Evolutionary conservation across 768 basidiomycete species (phyloP).

Genomic region (Leccinum truebloodii): DNA sequence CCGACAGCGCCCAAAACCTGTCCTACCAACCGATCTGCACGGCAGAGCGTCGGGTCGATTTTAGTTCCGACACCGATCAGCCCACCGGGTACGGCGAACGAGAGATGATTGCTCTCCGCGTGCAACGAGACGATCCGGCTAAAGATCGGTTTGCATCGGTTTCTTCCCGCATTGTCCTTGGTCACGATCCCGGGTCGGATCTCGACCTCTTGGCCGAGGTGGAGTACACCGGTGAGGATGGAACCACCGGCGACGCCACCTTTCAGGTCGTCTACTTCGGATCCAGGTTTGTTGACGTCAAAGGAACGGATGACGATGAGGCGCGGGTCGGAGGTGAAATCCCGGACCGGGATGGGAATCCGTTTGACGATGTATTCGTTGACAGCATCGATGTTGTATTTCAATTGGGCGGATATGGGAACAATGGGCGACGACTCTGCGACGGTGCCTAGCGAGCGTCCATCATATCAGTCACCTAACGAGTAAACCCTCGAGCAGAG

Average conservation of each 20-base stretch:
- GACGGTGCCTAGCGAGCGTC: constrained; percentile 72
- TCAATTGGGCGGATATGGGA: constrained; percentile 97
- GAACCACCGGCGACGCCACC: constrained; percentile 98
- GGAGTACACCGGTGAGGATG: constrained; percentile 89
- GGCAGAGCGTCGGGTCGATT: constrained; percentile 94
- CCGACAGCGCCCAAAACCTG: constrained; percentile 96
- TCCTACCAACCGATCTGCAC: constrained; percentile 95
- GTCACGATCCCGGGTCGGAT: constrained; percentile 97
- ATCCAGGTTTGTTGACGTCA: constrained; percentile 99
- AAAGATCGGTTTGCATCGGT: constrained; percentile 92
- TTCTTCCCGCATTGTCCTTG: constrained; percentile 87
- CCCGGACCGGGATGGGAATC: constrained; percentile 91
- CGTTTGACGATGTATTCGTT: constrained; percentile 98
- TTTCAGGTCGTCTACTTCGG: constrained; percentile 95
- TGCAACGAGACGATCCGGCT: constrained; percentile 87
- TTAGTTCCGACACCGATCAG: constrained; percentile 97
- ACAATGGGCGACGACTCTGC: constrained; percentile 98
- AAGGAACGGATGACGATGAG: constrained; percentile 99
- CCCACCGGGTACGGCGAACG: constrained; percentile 96
- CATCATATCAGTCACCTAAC: not conserved
- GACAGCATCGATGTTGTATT: constrained; percentile 99
- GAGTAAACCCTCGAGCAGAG: not conserved
- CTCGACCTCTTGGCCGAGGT: constrained; percentile 91
- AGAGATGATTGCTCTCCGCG: constrained; percentile 92
- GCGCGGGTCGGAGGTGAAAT: constrained; percentile 88